These are phyloP conservation scores for Microdochium trichocladiopsis DNA, from an alignment of 2,329 filamentous ascomycete species.

Conservation along the genomic window DNA sequence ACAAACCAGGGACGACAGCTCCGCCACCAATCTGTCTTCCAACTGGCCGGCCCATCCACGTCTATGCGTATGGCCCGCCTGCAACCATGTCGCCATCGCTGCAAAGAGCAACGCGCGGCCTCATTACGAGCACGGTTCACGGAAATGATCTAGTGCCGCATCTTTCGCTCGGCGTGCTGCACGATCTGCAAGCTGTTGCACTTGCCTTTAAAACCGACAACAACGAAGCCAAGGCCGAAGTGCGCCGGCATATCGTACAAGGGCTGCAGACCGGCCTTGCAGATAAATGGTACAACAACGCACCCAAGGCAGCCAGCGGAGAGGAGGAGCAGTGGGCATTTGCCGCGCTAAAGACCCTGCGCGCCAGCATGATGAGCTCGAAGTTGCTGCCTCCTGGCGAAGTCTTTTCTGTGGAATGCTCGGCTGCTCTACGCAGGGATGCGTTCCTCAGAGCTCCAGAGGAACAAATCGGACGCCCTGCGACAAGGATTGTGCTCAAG, in stretches of 20 bases:
- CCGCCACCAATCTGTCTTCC: conserved; percentile 45
- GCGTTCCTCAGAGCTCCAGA: conserved; percentile 44
- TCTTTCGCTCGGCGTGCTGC: conserved; percentile 65
- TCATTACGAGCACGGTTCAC: conserved; percentile 70
- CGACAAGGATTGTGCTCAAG: conserved; percentile 61
- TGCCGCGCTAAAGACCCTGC: conserved; percentile 57
- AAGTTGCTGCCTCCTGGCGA: conserved; percentile 72
- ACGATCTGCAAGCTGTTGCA: conserved; percentile 67
- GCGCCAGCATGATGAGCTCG: conserved; percentile 59
- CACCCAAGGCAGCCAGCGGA: conserved; percentile 28
- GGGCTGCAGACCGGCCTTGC: conserved; percentile 54
- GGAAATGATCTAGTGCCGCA: conserved; percentile 68
- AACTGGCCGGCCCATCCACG: conserved; percentile 63
- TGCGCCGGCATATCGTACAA: conserved; percentile 60
- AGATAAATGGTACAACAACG: conserved; percentile 51
- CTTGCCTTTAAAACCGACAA: conserved; percentile 68
- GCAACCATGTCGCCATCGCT: conserved; percentile 65
- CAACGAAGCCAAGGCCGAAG: conserved; percentile 57
- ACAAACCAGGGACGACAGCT: conserved; percentile 10
- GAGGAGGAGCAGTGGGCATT: conserved; percentile 65
- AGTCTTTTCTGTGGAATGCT: conserved; percentile 65
- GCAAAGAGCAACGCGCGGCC: conserved; percentile 61
- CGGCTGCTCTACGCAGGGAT: conserved; percentile 59
- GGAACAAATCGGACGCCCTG: conserved; percentile 54
- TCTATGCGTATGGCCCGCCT: conserved; percentile 72